Base-by-base conservation (phyloP, 176 grass and related monocot genomes). In the Aegilops tauschii region DNA sequence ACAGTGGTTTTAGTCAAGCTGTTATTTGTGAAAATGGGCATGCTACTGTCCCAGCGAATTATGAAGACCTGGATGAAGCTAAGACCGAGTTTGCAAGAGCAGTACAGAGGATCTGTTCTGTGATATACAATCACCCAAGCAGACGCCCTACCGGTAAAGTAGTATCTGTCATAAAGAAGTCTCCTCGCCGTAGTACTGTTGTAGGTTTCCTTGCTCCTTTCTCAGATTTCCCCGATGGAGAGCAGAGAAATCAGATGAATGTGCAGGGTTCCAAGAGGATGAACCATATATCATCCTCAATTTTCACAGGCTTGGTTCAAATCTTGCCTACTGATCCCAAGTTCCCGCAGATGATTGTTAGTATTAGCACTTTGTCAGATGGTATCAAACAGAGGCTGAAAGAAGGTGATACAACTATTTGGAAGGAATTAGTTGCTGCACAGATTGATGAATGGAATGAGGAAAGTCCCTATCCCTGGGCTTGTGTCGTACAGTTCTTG, bases 111-210 rank as follows among this genome's bases (percentile, higher is more conserved):
- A 92, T 96, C 21, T 85, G 88, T 61, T 77, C 88, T 35, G 62
- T 93, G 88, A 90, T 99, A 86, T 85, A 66, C 83, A 91, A 85
- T 90, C 88, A 93, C 72, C 89, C 89, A 82, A 76, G 78, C 70
- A 99, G 81, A 74, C 89, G 97, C 27, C 94, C 97, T 87, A 99
- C 94, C 65, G 97, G 97, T 40, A 88, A 87, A 88, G 97, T 99
- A 23, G 50, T 99, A 75, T 88, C 97, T 66, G 69, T 96, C 34
- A 86, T 96, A n/a, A 91, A 83, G 85, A 94, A 86, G 34, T 96
- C 97, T 37, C 82, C 77, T 59, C 94, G 89, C 20, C 94, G 94
- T 82, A 85, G 91, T 61, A 71, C 92, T 4, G 64, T 99, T 76
- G 88, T 96, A 85, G 97, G 97, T 89, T 99, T 96, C 86, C 84